phyloP scores from a whole-genome alignment of 805 yeast species.

The Kluyveromyces dobzhanskii region DNA sequence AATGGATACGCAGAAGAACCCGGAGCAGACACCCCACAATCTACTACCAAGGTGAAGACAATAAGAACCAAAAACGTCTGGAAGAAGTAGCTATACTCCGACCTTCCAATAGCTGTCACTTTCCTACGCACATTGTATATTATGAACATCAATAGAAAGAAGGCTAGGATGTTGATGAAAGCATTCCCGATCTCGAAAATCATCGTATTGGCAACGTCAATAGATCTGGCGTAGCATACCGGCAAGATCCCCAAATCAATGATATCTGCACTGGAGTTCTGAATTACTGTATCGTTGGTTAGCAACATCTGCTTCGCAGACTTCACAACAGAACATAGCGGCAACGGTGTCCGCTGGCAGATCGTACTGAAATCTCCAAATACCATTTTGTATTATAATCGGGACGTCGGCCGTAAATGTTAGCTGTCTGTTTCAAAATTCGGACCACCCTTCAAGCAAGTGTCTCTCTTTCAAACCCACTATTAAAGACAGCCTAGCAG shows the following conservation, averaged over 20 bases:
- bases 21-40: slow-evolving; percentile 89
- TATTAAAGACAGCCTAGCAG: too few species aligned
- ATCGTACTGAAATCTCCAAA: slow-evolving; percentile 31
- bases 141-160: slow-evolving; percentile 57
- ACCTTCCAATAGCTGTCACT: slow-evolving; percentile 91
- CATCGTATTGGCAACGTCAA: slow-evolving; percentile 83
- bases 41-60: slow-evolving; percentile 66
- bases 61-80: slow-evolving; percentile 50
- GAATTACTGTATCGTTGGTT: slow-evolving; percentile 15
- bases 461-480: too few species aligned
- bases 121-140: slow-evolving; percentile 71
- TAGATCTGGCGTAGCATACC: slow-evolving; percentile 74
- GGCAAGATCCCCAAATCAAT: slow-evolving; percentile 56
- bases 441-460: too few species aligned
- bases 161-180: slow-evolving; percentile 70
- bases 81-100: slow-evolving; percentile 73
- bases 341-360: slow-evolving; percentile 64
- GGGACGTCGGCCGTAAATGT: too few species aligned
- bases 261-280: slow-evolving; percentile 9
- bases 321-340: slow-evolving; percentile 69
- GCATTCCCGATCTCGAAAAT: slow-evolving; percentile 86
- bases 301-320: slow-evolving; percentile 33
- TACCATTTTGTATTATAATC: too few species aligned
- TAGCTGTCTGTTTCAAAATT: too few species aligned
- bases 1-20: slow-evolving; percentile 67